Conservation (phyloP, 192 early-diverging fungal species). For the Entophlyctis helioformis region DNA sequence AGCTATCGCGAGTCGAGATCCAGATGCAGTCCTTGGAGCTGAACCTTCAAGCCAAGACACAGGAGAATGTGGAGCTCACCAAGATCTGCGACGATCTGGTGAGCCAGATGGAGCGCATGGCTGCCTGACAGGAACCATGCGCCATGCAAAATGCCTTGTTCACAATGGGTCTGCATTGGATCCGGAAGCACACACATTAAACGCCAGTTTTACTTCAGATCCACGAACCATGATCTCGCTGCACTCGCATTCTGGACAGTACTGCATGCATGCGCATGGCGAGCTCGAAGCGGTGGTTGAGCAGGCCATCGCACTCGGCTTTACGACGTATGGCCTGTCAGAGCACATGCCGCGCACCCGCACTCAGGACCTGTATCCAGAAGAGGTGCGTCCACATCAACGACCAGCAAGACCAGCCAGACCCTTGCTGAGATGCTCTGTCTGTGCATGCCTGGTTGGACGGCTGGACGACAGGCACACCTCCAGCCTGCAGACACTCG, state of each 20-base stretch:
- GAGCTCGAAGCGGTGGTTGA: slow-evolving; percentile 68
- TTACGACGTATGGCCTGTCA: slow-evolving; percentile 68
- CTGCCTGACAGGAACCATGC: too few species aligned
- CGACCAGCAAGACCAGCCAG: not conserved
- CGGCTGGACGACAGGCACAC: slow-evolving; percentile 44
- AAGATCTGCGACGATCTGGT: slow-evolving; percentile 29
- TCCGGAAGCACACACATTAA: too few species aligned
- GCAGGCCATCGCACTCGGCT: slow-evolving; percentile 59
- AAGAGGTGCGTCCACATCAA: slow-evolving; percentile 42
- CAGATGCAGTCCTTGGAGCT: slow-evolving; percentile 13
- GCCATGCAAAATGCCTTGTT: too few species aligned
- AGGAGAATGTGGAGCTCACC: slow-evolving; percentile 24
- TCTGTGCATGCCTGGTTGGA: slow-evolving; percentile 1
- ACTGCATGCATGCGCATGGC: slow-evolving; percentile 85
- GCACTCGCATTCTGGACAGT: slow-evolving; percentile 93
- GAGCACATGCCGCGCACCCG: slow-evolving; percentile 87
- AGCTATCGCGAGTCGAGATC: slow-evolving; percentile 15
- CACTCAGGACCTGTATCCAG: slow-evolving; percentile 76
- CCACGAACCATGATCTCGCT: too few species aligned
- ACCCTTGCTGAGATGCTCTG: not conserved
- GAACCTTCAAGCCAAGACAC: slow-evolving; percentile 17
- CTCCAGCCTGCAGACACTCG: slow-evolving; percentile 52
- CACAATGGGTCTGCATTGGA: too few species aligned
- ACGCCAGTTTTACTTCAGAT: too few species aligned
- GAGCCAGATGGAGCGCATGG: slow-evolving; percentile 17